A percentile compares a stretch with the other conserved stretches of the same genome.
Conservation (phyloP, 2,329 filamentous ascomycete genomes). For the Botrytis fragariae region DNA sequence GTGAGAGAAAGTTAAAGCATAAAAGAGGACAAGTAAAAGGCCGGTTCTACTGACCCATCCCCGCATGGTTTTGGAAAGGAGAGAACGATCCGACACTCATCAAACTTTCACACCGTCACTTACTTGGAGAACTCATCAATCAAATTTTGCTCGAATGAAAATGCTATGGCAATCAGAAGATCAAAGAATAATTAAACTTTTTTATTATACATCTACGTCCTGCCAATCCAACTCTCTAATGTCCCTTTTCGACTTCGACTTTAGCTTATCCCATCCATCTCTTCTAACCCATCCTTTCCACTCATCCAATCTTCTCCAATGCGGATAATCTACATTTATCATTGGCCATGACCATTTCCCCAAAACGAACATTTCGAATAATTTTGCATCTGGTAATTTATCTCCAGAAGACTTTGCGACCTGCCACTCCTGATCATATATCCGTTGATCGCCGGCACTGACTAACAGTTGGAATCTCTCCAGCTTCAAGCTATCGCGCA, state of each 20-base stretch:
- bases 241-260: neutral
- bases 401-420: neutral
- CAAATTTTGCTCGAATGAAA: accelerated
- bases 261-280: neutral
- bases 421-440: constrained; percentile 11
- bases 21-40: too few species aligned
- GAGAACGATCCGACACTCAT: neutral
- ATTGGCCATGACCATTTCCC: constrained; percentile 16
- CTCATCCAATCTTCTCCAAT: constrained; percentile 14
- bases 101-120: too few species aligned
- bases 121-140: neutral
- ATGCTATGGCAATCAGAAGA: neutral
- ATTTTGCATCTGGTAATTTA: constrained; percentile 8
- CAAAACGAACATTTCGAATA: constrained; percentile 17
- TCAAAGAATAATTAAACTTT: too few species aligned
- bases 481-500: neutral
- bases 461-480: constrained; percentile 19
- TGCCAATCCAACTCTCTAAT: neutral
- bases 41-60: neutral
- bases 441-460: constrained; percentile 3
- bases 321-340: constrained; percentile 14
- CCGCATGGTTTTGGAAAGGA: neutral
- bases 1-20: too few species aligned
- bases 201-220: neutral
- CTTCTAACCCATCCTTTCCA: constrained; percentile 17